These are phyloP conservation scores for Coniosporium apollinis DNA, from an alignment of 495 filamentous ascomycete species.

Conservation along the genomic window DNA sequence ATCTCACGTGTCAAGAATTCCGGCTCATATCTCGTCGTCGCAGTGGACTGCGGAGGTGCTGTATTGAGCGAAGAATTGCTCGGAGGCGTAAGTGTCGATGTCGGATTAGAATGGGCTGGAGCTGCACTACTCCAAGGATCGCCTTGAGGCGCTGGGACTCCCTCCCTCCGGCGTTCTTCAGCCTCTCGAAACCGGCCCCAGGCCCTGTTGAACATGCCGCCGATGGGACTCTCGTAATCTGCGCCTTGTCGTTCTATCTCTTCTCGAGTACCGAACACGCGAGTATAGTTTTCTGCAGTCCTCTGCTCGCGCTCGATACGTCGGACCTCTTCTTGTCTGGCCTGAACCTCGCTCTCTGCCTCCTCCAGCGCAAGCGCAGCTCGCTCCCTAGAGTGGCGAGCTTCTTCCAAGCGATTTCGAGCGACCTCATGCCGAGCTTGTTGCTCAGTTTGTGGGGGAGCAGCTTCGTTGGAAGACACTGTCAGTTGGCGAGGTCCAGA, in stretches of 20 bases:
- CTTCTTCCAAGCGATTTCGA: conserved; percentile 6
- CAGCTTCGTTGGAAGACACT: not conserved
- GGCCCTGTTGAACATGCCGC: conserved; percentile 23
- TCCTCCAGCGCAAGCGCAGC: conserved; percentile 12
- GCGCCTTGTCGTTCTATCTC: conserved; percentile 21
- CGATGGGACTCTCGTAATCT: conserved; percentile 26
- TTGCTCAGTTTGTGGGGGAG: conserved; percentile 4
- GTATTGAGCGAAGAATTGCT: too few species aligned
- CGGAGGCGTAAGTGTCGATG: too few species aligned
- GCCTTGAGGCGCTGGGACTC: too few species aligned
- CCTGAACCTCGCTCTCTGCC: conserved; percentile 10
- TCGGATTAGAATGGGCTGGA: too few species aligned
- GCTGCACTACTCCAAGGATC: too few species aligned
- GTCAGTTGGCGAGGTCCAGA: too few species aligned
- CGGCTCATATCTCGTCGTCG: too few species aligned
- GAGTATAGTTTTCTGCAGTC: conserved; percentile 16
- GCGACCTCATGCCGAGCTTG: conserved; percentile 13
- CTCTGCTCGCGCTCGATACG: conserved; percentile 16
- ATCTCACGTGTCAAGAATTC: too few species aligned
- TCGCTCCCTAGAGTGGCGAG: conserved; percentile 8
- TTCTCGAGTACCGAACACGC: conserved; percentile 25
- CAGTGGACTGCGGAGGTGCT: too few species aligned
- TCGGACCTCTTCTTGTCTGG: conserved; percentile 9
- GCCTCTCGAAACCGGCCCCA: conserved; percentile 18
- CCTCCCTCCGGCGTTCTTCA: conserved; percentile 16